A percentile compares a stretch with the other conserved stretches of the same genome.
phyloP scores from a whole-genome alignment of 768 basidiomycete species.

The Kwoniella mangroviensis region DNA sequence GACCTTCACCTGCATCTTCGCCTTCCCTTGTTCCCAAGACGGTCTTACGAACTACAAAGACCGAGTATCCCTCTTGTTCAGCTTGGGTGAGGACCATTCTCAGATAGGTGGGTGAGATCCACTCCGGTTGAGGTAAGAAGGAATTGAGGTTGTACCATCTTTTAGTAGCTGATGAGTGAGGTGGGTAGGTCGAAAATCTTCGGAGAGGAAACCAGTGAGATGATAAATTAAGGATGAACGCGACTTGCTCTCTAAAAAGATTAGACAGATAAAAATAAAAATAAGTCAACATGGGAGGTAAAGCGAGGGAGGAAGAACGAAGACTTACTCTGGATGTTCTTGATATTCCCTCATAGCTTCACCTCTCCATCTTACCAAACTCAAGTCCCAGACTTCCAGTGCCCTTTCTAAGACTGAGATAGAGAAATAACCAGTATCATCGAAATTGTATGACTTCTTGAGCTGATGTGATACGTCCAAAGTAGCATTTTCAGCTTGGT shows the following conservation, averaged over 20 bases:
- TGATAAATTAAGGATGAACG: constrained; percentile 81
- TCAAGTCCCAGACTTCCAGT: constrained; percentile 79
- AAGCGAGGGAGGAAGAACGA: neutral
- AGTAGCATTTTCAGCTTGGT: constrained; percentile 53
- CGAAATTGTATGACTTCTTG: constrained; percentile 72
- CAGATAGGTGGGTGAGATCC: constrained; percentile 81
- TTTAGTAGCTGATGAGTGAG: constrained; percentile 27
- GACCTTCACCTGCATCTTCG: constrained; percentile 27
- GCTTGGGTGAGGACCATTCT: constrained; percentile 85
- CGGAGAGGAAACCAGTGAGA: constrained; percentile 90
- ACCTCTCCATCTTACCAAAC: constrained; percentile 80
- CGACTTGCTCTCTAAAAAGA: constrained; percentile 70
- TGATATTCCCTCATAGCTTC: constrained; percentile 80
- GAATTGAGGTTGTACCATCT: constrained; percentile 94
- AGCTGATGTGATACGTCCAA: constrained; percentile 61
- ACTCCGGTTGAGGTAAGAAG: constrained; percentile 70
- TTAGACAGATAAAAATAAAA: no score
- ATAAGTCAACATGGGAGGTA: neutral
- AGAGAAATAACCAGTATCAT: constrained; percentile 93
- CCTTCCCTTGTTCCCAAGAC: constrained; percentile 22
- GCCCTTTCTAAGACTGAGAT: constrained; percentile 77
- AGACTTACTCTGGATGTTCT: constrained; percentile 72
- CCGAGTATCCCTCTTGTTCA: constrained; percentile 72
- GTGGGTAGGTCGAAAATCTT: constrained; percentile 67
- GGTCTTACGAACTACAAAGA: constrained; percentile 44